Evolutionary conservation across 345 rosid species (phyloP).

Genomic region (Murraya koenigii): DNA sequence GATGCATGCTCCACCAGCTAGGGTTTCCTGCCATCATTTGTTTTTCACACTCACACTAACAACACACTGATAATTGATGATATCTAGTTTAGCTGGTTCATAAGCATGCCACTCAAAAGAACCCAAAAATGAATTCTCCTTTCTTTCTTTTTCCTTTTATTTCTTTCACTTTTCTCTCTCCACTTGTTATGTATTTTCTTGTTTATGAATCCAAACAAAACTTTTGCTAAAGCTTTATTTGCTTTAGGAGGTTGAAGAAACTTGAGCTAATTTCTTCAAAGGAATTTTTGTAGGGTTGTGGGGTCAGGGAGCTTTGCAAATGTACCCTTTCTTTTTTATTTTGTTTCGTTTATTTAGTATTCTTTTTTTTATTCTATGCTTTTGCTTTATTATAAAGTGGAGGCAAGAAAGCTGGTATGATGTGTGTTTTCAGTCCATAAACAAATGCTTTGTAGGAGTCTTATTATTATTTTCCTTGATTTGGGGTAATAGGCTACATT

Average conservation of each 20-base stretch:
- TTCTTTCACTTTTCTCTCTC: conserved; percentile 29
- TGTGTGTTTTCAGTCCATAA: conserved; percentile 26
- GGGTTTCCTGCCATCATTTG: conserved; percentile 77
- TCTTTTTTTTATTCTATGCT: conserved; percentile 35
- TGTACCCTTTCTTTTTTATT: conserved; percentile 22
- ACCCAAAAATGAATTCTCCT: conserved; percentile 10
- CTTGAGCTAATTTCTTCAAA: conserved; percentile 27
- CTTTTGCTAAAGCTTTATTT: conserved; percentile 27
- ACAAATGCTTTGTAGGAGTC: conserved; percentile 19
- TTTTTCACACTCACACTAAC: conserved; percentile 15
- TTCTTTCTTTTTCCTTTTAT: conserved; percentile 4
- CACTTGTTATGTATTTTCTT: conserved; percentile 36
- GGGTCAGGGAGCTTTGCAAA: conserved; percentile 40
- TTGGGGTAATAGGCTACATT: conserved; percentile 23
- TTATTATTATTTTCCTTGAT: conserved; percentile 24
- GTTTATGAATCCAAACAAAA: conserved; percentile 43
- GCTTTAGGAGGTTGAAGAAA: conserved; percentile 32
- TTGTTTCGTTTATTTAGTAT: conserved; percentile 29
- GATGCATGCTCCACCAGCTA: conserved; percentile 67
- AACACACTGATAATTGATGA: no score
- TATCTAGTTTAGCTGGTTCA: conserved; percentile 6
- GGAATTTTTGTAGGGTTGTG: conserved; percentile 32
- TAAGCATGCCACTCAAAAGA: conserved; percentile 2
- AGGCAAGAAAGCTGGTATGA: conserved; percentile 42
- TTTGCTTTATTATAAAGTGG: conserved; percentile 55